A percentile compares a stretch with the other conserved stretches of the same genome.
These are phyloP conservation scores for Lathyrus sativus DNA, from an alignment of 306 rosid species.

Conservation along the genomic window DNA sequence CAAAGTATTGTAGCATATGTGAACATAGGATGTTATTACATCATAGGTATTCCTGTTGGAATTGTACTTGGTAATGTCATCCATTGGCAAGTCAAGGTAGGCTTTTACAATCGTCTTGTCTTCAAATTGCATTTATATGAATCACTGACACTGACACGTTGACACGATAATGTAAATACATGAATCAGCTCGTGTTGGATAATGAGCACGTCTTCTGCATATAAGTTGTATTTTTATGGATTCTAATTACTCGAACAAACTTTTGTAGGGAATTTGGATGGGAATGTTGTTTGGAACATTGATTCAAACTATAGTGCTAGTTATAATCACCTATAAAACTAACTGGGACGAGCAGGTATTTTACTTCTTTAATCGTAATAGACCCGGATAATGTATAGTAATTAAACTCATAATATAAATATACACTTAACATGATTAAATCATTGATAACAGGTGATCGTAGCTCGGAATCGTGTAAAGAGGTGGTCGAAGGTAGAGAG, in stretches of 20 bases:
- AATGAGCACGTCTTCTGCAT: neutral
- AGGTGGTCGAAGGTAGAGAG: conserved; percentile 38
- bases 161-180: neutral
- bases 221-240: neutral
- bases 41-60: conserved; percentile 54
- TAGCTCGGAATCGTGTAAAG: conserved; percentile 43
- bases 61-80: conserved; percentile 43
- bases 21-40: conserved; percentile 53
- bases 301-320: conserved; percentile 55
- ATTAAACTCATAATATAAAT: neutral
- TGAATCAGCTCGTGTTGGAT: neutral
- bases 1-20: conserved; percentile 55
- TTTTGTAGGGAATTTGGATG: conserved; percentile 60
- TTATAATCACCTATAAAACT: conserved; percentile 56
- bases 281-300: conserved; percentile 74
- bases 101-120: neutral
- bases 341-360: conserved; percentile 65
- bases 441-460: conserved; percentile 33
- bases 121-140: neutral
- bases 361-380: neutral
- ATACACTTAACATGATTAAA: neutral
- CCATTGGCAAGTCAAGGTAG: conserved; percentile 48
- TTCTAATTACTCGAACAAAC: conserved; percentile 7
- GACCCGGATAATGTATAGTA: neutral
- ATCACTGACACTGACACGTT: neutral